These are phyloP conservation scores for Peronospora belbahrii DNA, from an alignment of 352 stramenopile genomes.

Conservation along the genomic window DNA sequence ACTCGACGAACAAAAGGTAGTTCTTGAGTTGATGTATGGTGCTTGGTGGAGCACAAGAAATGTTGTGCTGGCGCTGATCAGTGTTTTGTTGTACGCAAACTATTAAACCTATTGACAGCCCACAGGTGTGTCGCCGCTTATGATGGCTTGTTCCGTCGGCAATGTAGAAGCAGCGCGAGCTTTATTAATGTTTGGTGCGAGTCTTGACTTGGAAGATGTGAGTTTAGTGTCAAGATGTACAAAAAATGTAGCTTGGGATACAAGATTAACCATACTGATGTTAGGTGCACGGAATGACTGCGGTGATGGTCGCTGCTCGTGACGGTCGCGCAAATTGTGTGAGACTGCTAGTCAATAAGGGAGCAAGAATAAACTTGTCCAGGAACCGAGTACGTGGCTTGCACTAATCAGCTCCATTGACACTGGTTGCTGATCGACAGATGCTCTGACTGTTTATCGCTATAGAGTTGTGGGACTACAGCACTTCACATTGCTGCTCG, in stretches of 20 bases:
- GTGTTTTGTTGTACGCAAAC: conserved; percentile 1
- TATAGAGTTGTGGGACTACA: conserved; percentile 71
- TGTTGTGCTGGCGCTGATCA: conserved; percentile 3
- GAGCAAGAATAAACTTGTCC: conserved; percentile 73
- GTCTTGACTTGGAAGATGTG: conserved; percentile 80
- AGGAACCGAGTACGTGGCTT: conserved; percentile 55
- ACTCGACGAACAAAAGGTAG: conserved; percentile 78
- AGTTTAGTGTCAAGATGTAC: background rate
- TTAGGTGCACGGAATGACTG: conserved; percentile 75
- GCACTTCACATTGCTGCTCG: conserved; percentile 74
- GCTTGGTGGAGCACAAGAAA: background rate
- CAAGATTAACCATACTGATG: conserved; percentile 4
- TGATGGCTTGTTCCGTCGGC: conserved; percentile 81
- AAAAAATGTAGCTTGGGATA: background rate
- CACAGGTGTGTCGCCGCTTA: conserved; percentile 69
- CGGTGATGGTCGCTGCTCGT: conserved; percentile 72
- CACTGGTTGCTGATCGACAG: conserved; percentile 6
- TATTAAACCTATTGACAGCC: conserved; percentile 49
- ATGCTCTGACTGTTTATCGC: background rate
- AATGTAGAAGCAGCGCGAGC: conserved; percentile 78
- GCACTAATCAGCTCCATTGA: background rate
- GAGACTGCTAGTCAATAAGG: conserved; percentile 70
- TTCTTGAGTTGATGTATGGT: background rate
- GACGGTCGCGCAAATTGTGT: conserved; percentile 60
- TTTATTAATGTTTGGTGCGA: conserved; percentile 80